Base-by-base conservation (phyloP, 1,284 basidiomycete species). In the Papiliotrema fonsecae region DNA sequence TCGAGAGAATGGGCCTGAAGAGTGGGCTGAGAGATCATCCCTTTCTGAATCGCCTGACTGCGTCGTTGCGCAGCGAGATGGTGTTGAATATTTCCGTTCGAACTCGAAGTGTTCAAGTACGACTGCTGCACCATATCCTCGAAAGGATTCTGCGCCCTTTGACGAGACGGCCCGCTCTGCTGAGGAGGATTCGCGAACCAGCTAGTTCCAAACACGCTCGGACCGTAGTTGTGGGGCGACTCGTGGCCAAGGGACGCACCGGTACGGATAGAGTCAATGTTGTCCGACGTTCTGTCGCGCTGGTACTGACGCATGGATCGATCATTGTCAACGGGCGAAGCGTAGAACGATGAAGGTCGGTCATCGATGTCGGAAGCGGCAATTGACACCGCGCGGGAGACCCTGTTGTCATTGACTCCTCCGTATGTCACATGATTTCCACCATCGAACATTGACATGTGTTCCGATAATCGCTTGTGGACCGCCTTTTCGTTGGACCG, bases 281-380 rank as follows among this genome's bases (percentile, higher is more conserved):
- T 47, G 25, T 55, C 46, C 10, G 46, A 44, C 18, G 38, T 37
- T 10, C 26, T 18, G 22, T 58, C 52, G 36, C 56, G 51, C 42
- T 62, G 61, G 24, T 53, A 49, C 22, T 58, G 57, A 10, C 66
- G 55, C 56, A 64, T 61, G 2, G 64, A 54, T n/a, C 58, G 61
- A 43, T 72, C 70, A 47, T 73, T 73, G 37, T 74, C 72, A 2
- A 66, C 48, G 4, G 70, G 67, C 43, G 70, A 70, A 27, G 74
- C 74, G 52, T 75, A 75, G 63, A 75, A 75, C 6, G 68, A 71
- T 19, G 63, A 67, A 2, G 74, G 74, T 45, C 74, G 64, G 44
- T 65, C 70, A 47, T 75, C 74, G 32, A 75, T 61, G 47, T 75
- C 72, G 13, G 65, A 68, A 4, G 69, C 63, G 3, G 70, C 70